A percentile compares a stretch with the other conserved stretches of the same genome.
These are phyloP conservation scores for Ophiostoma triangulosporum DNA, from an alignment of 2,329 filamentous ascomycete genomes.

Conservation along the genomic window DNA sequence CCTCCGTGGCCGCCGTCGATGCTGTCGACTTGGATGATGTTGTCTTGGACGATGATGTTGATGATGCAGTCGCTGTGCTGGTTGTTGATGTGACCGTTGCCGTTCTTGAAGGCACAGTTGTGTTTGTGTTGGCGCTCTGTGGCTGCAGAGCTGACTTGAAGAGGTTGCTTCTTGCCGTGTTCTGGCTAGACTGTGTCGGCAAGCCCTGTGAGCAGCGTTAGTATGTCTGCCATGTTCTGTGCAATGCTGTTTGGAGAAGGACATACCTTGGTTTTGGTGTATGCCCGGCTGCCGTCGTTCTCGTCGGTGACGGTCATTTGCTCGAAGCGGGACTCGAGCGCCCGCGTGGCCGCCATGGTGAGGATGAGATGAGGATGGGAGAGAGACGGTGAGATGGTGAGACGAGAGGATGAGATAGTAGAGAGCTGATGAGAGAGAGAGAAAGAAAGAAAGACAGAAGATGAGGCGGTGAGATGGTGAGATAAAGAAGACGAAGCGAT, in stretches of 20 bases:
- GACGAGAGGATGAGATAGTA: no score
- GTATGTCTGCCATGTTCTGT: no score
- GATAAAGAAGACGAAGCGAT: neutral
- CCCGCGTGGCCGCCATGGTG: conserved; percentile 53
- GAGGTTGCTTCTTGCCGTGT: conserved; percentile 60
- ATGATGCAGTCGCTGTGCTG: neutral
- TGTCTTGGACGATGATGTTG: conserved; percentile 3
- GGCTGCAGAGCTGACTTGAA: conserved; percentile 77
- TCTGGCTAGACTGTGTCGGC: conserved; percentile 32
- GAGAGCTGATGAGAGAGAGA: neutral
- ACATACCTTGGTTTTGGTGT: conserved; percentile 65
- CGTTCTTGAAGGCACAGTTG: conserved; percentile 50
- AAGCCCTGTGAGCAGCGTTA: conserved; percentile 5
- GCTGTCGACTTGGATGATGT: conserved; percentile 25
- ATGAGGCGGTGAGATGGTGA: neutral
- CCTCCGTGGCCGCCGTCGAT: conserved; percentile 33
- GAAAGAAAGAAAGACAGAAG: neutral
- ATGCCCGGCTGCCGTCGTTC: conserved; percentile 48
- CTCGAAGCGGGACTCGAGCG: conserved; percentile 79
- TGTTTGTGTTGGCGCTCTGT: conserved; percentile 53
- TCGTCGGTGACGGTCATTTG: conserved; percentile 82
- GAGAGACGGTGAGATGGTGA: neutral
- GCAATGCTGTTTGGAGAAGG: neutral
- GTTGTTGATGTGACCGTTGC: conserved; percentile 30
- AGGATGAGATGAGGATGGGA: neutral